Evolutionary conservation across 2,329 filamentous ascomycete genomes (phyloP), one percentile per base, ranked within the genome.

Genomic region (Plectosphaerella cucumerina): DNA sequence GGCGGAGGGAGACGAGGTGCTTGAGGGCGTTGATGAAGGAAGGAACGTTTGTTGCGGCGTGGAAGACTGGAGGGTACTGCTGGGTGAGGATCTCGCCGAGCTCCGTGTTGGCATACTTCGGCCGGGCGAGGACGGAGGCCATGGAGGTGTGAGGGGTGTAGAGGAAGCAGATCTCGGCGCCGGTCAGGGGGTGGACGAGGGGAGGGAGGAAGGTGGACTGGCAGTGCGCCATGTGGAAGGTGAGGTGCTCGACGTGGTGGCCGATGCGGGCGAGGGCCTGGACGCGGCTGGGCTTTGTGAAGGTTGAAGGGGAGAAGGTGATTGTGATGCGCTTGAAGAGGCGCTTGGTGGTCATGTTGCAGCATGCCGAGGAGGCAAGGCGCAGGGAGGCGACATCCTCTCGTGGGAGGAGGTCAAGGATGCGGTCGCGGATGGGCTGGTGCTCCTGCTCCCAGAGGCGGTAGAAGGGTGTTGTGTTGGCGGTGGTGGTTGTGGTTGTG

Each of bases 31-130:
- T 78, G 59, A 93, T 85, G 71, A 96, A 96, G 37, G 89, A 88
- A 5, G 88, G 82, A 6, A 95, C 86, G 63, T 96, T 94, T 54
- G 89, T 93, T 8, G 91, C 89, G 6, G 90, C 89, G 63, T 96
- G 91, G 70, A 96, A 96, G 3, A 96, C 73, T 6, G 91, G 89
- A 48, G 90, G 89, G 62, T 95, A 96, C 70, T 96, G 90, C 64
- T 90, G 84, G 14, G 90, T 89, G 54, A 96, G 77, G 52, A 95
- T 79, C 63, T 93, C 87, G 54, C 86, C 90, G 61, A 94, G 82
- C 61, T 90, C 87, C 59, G 81, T 78, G 65, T 85, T 89, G 58
- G 87, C 89, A 66, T 95, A 95, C 70, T 90, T 93, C 48, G 87
- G 87, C 49, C 84, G 75, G 56, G 80, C 76, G 58, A 84, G 71